Base-by-base conservation (phyloP, 495 filamentous ascomycete genomes). In the Parmelia sp. region DNA sequence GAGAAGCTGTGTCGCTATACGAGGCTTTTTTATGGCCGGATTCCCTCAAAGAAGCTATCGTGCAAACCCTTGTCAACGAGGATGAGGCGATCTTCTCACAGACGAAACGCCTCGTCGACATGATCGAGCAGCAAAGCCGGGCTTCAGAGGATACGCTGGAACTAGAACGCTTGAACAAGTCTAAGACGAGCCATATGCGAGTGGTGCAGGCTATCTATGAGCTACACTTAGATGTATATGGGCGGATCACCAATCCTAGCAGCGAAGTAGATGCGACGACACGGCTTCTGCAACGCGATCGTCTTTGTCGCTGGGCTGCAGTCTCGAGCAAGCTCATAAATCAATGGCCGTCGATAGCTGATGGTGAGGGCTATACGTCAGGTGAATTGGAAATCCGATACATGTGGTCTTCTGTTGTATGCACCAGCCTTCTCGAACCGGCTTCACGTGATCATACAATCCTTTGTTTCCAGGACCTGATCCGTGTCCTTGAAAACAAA, bases 221-320 rank as follows among this genome's bases (percentile, higher is more conserved):
- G 73, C 78, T 99, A 12, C 91, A 97, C 69, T 78, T 98, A 3
- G 93, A 97, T 62, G 79, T 92, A 11, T 96, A 89, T 68, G 85
- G 88, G 42, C 79, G 85, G 21, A 87, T 90, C 62, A 93, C 88
- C 23, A 86, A 87, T 65, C 86, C 90, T 0, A 87, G 81, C 71
- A 91, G 85, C 64, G 84, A 86, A 19, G 84, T 89, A 27, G 85
- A 88, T 57, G 71, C 77, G 47, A 76, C 69, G 21, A 87, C 83
- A 40, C 78, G 84, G 58, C 64, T 81, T 45, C 71, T 83, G 40
- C 89, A 91, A 65, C 83, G 83, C 63, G 87, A 89, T 62, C 82
- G 89, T 27, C 72, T 96, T 23, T 80, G 80, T 23, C 82, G 90
- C 67, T 97, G 95, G 95, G 79, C 84, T 60, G 77, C 81, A 39